A percentile compares a stretch with the other conserved stretches of the same genome.
Evolutionary conservation across 371 early-diverging fungal genomes (phyloP).

Genomic region (Apophysomyces trapeziformis): DNA sequence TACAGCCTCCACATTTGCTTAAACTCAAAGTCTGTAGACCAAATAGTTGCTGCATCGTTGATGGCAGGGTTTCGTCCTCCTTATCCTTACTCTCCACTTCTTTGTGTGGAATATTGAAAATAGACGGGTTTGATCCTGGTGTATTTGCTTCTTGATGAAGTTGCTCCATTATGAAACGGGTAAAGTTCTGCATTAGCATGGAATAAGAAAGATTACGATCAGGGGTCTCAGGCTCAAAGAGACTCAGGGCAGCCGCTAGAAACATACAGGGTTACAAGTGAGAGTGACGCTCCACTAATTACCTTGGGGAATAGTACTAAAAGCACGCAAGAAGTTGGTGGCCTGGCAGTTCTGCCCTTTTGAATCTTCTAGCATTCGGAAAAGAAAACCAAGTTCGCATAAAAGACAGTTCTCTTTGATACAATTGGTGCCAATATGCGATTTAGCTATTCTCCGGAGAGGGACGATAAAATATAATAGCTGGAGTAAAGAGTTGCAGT

Average conservation of each 20-base stretch:
- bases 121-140: conserved; percentile 37
- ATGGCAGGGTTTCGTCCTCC: conserved; percentile 29
- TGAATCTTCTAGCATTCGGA: conserved; percentile 88
- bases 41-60: conserved; percentile 75
- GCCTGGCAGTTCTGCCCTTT: conserved; percentile 95
- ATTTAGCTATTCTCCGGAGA: conserved; percentile 69
- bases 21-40: conserved; percentile 67
- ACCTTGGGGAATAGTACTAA: conserved; percentile 86
- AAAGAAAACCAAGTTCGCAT: conserved; percentile 93
- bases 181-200: conserved; percentile 80
- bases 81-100: conserved; percentile 17
- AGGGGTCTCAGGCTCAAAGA: conserved; percentile 83
- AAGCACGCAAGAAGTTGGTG: conserved; percentile 83
- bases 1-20: conserved; percentile 69
- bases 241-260: conserved; percentile 75
- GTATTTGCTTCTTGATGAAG: conserved; percentile 73
- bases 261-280: conserved; percentile 4
- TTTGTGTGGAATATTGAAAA: conserved; percentile 26
- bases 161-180: conserved; percentile 91
- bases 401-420: conserved; percentile 77
- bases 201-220: conserved; percentile 66
- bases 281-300: conserved; percentile 5
- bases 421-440: conserved; percentile 77
- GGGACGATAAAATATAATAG: conserved; percentile 74
- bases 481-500: conserved; percentile 90